phyloP scores from a whole-genome alignment of 2,329 filamentous ascomycete species.

The Chrysoporthe austroafricana region DNA sequence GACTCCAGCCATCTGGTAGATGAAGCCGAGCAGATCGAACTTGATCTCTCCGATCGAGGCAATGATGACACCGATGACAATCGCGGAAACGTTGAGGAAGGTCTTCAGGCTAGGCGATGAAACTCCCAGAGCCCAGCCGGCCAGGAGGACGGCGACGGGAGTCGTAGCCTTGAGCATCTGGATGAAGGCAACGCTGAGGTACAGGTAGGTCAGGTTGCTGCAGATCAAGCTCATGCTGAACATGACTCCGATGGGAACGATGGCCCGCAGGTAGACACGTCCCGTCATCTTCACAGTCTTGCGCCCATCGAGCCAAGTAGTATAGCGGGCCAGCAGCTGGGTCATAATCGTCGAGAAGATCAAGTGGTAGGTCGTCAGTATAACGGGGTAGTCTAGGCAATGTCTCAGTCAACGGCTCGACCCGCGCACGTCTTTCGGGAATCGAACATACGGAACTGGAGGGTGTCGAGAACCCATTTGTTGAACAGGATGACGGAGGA shows the following conservation, averaged over 20 bases:
- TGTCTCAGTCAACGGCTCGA: constrained; percentile 34
- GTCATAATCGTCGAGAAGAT: constrained; percentile 93
- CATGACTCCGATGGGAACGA: constrained; percentile 92
- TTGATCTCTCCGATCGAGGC: constrained; percentile 95
- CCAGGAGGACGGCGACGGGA: constrained; percentile 88
- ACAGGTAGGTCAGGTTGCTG: constrained; percentile 93
- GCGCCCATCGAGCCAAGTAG: constrained; percentile 85
- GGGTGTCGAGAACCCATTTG: constrained; percentile 93
- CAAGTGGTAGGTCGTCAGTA: constrained; percentile 96
- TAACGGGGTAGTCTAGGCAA: constrained; percentile 67
- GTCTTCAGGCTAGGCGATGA: constrained; percentile 83
- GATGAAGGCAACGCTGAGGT: constrained; percentile 94
- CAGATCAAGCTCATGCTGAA: constrained; percentile 97
- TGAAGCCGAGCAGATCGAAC: constrained; percentile 79
- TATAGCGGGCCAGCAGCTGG: constrained; percentile 88
- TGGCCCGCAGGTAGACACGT: constrained; percentile 87
- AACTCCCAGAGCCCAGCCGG: constrained; percentile 86
- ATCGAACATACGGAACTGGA: constrained; percentile 72
- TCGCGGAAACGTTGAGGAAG: constrained; percentile 90
- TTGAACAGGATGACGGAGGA: constrained; percentile 98
- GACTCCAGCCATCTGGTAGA: constrained; percentile 79
- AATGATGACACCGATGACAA: constrained; percentile 92
- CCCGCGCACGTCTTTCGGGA: constrained; percentile 1
- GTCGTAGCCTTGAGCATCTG: constrained; percentile 99
- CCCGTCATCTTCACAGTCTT: constrained; percentile 98